Evolutionary conservation across 148 eudicot genomes (phyloP).

Genomic region (Diospyros kaki): DNA sequence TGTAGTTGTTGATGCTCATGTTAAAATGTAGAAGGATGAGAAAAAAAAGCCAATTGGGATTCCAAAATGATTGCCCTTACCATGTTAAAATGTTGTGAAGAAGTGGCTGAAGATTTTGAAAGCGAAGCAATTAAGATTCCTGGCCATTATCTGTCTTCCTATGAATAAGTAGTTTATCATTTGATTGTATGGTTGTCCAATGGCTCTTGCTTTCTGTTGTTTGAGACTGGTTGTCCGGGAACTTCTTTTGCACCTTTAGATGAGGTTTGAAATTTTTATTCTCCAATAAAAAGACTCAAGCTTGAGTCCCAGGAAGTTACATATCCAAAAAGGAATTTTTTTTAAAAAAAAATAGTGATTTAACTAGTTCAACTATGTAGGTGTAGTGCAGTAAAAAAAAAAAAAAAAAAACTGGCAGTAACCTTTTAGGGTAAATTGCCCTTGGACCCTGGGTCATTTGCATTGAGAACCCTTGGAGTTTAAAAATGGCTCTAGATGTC

Average conservation of each 20-base stretch:
- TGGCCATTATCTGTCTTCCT: not conserved
- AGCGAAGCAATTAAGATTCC: not conserved
- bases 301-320: too few species aligned
- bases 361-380: too few species aligned
- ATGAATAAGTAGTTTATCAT: not conserved
- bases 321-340: too few species aligned
- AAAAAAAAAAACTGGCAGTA: too few species aligned
- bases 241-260: not conserved
- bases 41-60: not conserved
- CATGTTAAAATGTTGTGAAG: not conserved
- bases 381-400: too few species aligned
- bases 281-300: too few species aligned
- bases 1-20: not conserved
- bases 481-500: too few species aligned
- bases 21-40: not conserved
- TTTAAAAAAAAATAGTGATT: too few species aligned
- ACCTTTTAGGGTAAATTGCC: too few species aligned
- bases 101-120: not conserved
- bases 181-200: not conserved
- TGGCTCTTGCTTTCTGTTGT: not conserved
- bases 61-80: not conserved
- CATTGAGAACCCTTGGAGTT: too few species aligned
- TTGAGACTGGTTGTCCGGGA: not conserved
- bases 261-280: not conserved
- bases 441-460: too few species aligned